phyloP scores from a whole-genome alignment of 2,329 filamentous ascomycete genomes.

The Gnomoniopsis smithogilvyi region DNA sequence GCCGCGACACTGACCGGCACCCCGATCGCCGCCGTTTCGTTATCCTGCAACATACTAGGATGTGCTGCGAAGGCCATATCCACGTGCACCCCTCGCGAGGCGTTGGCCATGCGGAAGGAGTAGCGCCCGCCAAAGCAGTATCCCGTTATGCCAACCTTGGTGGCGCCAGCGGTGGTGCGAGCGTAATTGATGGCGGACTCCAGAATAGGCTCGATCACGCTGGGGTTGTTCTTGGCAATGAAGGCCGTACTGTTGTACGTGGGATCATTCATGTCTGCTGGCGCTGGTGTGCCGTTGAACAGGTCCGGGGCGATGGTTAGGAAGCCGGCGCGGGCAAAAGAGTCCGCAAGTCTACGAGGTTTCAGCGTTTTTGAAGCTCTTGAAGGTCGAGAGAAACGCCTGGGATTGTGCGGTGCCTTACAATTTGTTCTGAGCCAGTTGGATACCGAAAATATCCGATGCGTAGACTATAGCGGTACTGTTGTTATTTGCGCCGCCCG shows the following conservation, averaged over 20 bases:
- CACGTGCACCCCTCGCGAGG: constrained; percentile 40
- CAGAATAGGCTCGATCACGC: constrained; percentile 44
- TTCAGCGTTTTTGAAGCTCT: background rate
- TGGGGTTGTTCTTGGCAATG: constrained; percentile 35
- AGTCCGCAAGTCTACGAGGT: constrained; percentile 50
- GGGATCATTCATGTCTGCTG: constrained; percentile 30
- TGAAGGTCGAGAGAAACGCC: background rate
- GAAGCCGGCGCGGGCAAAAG: constrained; percentile 65
- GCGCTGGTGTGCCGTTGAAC: constrained; percentile 56
- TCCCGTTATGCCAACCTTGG: constrained; percentile 53
- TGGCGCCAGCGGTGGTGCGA: constrained; percentile 43
- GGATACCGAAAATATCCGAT: constrained; percentile 28
- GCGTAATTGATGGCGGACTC: constrained; percentile 43
- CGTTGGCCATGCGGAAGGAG: constrained; percentile 48
- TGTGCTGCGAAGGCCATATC: constrained; percentile 63
- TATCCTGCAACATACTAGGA: constrained; percentile 57
- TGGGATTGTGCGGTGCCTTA: constrained; percentile 5
- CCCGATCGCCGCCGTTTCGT: constrained; percentile 55
- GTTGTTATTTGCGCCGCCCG: background rate
- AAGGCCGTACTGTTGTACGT: constrained; percentile 41
- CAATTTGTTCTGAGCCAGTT: constrained; percentile 25
- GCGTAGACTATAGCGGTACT: constrained; percentile 17
- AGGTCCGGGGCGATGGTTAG: constrained; percentile 64
- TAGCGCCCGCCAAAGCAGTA: constrained; percentile 66
- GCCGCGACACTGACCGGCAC: constrained; percentile 61